Evolutionary conservation across 2,329 filamentous ascomycete genomes (phyloP), one percentile per base, ranked within the genome.

Genomic region (Arthrobotrys pseudoclavata): DNA sequence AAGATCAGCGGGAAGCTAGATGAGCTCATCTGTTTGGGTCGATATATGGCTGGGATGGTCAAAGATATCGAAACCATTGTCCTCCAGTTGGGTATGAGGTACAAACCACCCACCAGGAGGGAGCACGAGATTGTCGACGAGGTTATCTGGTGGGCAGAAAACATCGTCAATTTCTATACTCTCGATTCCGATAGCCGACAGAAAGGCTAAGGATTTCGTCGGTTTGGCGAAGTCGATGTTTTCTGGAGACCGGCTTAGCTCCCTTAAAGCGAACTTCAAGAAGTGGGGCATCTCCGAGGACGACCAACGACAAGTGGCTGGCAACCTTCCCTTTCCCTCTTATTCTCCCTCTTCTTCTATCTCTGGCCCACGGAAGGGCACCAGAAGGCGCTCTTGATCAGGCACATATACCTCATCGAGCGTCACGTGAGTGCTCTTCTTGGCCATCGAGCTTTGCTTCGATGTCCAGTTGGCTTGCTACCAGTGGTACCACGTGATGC

Each of bases 381-480:
- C 10, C 55, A 42, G 34, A 60, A 60, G 34, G 20, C 34, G 3
- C 24, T 64, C 29, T 5, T 50, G n/a, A 45, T 67, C 20, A 9
- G 47, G 52, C 47, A 52, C 48, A 45, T 53, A 18, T 53, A 55
- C 26, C 29, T 48, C 2, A n/a, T 63, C 42, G 60, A 67, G 31
- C 63, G 63, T 37, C 47, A 53, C 22, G 37, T 52, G 47, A 55
- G 20, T 40, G 42, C n/a, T 66, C 47, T 66, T 66, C 45, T 66
- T 50, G 7, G 29, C 2, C 20, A 37, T 66, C 18, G 47, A 66
- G 31, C 29, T 22, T 22, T 50, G 62, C n/a, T 12, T 66, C n/a
- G 63, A 53, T 24, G 22, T 29, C 22, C 63, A 67, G 47, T 26
- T 67, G n/a, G 63, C 29, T 45, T 67, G 63, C 63, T 15, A 40